Conservation (phyloP, 2,329 filamentous ascomycete genomes). For the Nemania sp. region DNA sequence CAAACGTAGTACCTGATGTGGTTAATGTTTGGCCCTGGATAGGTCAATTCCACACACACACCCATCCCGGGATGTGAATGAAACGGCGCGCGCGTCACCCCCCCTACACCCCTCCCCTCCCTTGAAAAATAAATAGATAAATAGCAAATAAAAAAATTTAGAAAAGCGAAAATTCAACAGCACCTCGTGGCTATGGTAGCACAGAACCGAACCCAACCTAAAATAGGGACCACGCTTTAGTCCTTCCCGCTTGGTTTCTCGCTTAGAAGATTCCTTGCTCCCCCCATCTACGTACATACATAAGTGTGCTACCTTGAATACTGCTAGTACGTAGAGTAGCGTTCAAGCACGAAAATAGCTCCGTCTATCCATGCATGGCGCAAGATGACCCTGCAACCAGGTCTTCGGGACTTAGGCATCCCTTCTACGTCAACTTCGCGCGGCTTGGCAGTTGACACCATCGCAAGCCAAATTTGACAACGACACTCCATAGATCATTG, state of each 20-base stretch:
- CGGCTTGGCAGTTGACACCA: not conserved
- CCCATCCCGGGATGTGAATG: constrained; percentile 6
- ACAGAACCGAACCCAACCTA: constrained; percentile 24
- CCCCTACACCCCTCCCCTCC: no score
- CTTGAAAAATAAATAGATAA: no score
- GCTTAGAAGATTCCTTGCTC: constrained; percentile 8
- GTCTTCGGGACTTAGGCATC: constrained; percentile 4
- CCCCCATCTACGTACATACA: not conserved
- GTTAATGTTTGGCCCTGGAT: no score
- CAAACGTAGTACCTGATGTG: no score
- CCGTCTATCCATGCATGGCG: constrained; percentile 9
- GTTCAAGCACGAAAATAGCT: not conserved
- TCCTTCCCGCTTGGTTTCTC: constrained; percentile 4
- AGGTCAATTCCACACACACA: constrained; percentile 1
- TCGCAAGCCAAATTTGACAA: not conserved
- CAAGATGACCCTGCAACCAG: constrained; percentile 17
- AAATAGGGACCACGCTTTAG: constrained; percentile 18
- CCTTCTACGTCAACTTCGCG: not conserved
- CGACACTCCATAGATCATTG: not conserved
- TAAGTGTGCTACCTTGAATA: not conserved
- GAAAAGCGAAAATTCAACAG: constrained; percentile 12
- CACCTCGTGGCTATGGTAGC: constrained; percentile 34
- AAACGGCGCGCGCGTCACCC: not conserved
- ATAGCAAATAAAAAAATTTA: not conserved
- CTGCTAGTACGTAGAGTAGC: not conserved